These are phyloP conservation scores for Aspergillus cristatus DNA, from an alignment of 495 filamentous ascomycete genomes.

Conservation along the genomic window DNA sequence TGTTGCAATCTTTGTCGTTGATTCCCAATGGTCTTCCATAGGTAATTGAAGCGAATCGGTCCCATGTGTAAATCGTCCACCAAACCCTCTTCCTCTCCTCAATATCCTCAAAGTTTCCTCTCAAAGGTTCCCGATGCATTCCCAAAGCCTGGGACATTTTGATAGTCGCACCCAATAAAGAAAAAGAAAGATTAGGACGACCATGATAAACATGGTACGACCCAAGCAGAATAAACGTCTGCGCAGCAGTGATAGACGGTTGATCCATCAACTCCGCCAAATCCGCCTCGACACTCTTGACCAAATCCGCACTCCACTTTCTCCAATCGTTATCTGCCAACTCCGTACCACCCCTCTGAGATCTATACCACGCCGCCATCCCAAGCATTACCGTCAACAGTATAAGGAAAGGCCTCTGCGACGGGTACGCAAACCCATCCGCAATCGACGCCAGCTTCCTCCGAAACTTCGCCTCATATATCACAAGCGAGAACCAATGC, in stretches of 20 bases:
- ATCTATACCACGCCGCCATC: constrained; percentile 26
- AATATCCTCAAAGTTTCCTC: constrained; percentile 13
- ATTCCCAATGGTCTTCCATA: constrained; percentile 27
- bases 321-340: constrained; percentile 6
- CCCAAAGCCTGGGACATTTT: constrained; percentile 26
- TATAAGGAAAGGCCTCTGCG: constrained; percentile 19
- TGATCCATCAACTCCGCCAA: constrained; percentile 28
- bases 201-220: constrained; percentile 27
- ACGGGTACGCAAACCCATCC: constrained; percentile 18
- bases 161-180: constrained; percentile 25
- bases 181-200: constrained; percentile 24
- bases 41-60: constrained; percentile 26
- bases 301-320: constrained; percentile 8
- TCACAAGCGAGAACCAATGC: constrained; percentile 27
- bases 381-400: constrained; percentile 19
- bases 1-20: constrained; percentile 27
- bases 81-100: constrained; percentile 27
- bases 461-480: constrained; percentile 24
- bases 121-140: constrained; percentile 16
- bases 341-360: constrained; percentile 6
- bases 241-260: constrained; percentile 18
- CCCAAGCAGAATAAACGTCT: constrained; percentile 25
- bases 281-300: constrained; percentile 13
- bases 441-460: constrained; percentile 13
- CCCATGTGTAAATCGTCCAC: constrained; percentile 33